These are phyloP conservation scores for Vitis rotundifolia DNA, from an alignment of 164 flowering plant species.

Conservation along the genomic window DNA sequence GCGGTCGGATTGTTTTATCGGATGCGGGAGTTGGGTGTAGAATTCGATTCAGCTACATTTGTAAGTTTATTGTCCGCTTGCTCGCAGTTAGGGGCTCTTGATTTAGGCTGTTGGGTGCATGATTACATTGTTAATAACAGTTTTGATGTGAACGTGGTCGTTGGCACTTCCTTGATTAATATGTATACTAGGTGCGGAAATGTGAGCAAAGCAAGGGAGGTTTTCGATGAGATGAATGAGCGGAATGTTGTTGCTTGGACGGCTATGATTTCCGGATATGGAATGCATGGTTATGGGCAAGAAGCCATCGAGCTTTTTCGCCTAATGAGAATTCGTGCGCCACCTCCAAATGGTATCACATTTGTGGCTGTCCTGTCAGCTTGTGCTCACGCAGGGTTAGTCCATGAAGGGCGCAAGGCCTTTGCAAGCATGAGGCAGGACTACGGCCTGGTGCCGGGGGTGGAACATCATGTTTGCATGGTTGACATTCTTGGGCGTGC, in stretches of 20 bases:
- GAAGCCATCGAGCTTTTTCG: slow-evolving; percentile 53
- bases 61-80: slow-evolving; percentile 68
- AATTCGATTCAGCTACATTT: slow-evolving; percentile 61
- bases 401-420: slow-evolving; percentile 45
- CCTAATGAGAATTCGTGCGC: slow-evolving; percentile 44
- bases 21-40: slow-evolving; percentile 43
- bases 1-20: slow-evolving; percentile 46
- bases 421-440: slow-evolving; percentile 42
- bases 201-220: slow-evolving; percentile 51
- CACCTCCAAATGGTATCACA: slow-evolving; percentile 60
- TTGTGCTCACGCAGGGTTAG: slow-evolving; percentile 73
- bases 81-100: slow-evolving; percentile 60
- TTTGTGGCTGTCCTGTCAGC: slow-evolving; percentile 70
- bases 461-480: slow-evolving; percentile 78
- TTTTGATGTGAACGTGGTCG: slow-evolving; percentile 41
- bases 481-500: slow-evolving; percentile 81
- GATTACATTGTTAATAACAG: slow-evolving; percentile 33
- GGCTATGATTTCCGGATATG: slow-evolving; percentile 80
- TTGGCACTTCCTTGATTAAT: slow-evolving; percentile 63
- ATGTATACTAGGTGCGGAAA: slow-evolving; percentile 75
- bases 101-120: slow-evolving; percentile 60
- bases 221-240: slow-evolving; percentile 57
- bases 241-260: slow-evolving; percentile 73
- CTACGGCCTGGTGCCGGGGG: slow-evolving; percentile 46
- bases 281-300: slow-evolving; percentile 63